Percentiles rank a stretch among this genome's conserved stretches.
phyloP scores from a whole-genome alignment of 2,329 filamentous ascomycete species.

The Aspergillus spinulosporus region DNA sequence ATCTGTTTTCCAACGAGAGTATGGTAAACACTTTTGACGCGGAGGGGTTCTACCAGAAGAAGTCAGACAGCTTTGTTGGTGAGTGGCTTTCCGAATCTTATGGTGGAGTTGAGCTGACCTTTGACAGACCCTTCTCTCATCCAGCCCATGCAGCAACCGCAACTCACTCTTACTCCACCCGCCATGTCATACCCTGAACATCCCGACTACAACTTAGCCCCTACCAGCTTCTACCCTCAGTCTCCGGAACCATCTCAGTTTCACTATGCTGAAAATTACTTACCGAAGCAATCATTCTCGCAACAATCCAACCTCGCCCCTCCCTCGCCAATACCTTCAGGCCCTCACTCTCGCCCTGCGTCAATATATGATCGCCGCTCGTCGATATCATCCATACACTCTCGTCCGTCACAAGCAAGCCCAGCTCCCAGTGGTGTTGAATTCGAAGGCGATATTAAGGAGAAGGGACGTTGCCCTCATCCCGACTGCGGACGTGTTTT shows the following conservation, averaged over 20 bases:
- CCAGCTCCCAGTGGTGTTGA: constrained; percentile 62
- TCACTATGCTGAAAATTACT: constrained; percentile 31
- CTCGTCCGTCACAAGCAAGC: constrained; percentile 62
- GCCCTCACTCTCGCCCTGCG: constrained; percentile 51
- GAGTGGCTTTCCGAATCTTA: constrained; percentile 20
- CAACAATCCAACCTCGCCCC: constrained; percentile 28
- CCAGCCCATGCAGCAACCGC: constrained; percentile 48
- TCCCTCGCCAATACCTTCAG: constrained; percentile 63
- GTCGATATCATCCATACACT: constrained; percentile 71
- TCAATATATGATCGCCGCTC: constrained; percentile 57
- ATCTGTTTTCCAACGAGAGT: constrained; percentile 58
- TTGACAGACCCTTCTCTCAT: constrained; percentile 59
- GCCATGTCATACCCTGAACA: constrained; percentile 39
- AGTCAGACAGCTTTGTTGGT: constrained; percentile 42
- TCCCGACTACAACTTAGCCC: constrained; percentile 30
- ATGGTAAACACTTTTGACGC: constrained; percentile 47
- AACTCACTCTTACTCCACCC: constrained; percentile 33
- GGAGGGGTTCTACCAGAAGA: constrained; percentile 45
- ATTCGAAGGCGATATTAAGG: constrained; percentile 59
- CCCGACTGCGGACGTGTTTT: constrained; percentile 82
- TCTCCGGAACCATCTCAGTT: constrained; percentile 41
- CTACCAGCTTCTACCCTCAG: constrained; percentile 32
- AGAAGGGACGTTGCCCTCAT: constrained; percentile 74
- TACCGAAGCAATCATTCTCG: constrained; percentile 30
- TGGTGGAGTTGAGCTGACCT: not conserved